phyloP scores from a whole-genome alignment of 495 filamentous ascomycete species.

The Aspergillus panamensis region DNA sequence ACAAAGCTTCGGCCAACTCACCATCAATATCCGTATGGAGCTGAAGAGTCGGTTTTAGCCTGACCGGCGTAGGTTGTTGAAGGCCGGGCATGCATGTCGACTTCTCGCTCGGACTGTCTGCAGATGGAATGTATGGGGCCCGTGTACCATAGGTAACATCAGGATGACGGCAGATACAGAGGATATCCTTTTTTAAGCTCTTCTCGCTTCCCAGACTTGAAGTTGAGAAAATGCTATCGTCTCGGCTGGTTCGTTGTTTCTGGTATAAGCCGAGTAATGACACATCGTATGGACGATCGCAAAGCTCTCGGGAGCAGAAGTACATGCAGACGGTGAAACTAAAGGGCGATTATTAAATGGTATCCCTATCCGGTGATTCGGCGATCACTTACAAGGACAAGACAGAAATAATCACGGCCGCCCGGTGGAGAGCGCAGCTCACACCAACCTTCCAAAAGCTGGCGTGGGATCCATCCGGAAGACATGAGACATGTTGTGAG shows the following conservation, averaged over 20 bases:
- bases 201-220: conserved; percentile 43
- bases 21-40: conserved; percentile 32
- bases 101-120: conserved; percentile 28
- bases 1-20: conserved; percentile 29
- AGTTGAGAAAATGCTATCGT: conserved; percentile 38
- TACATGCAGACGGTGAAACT: conserved; percentile 40
- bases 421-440: conserved; percentile 43
- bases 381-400: conserved; percentile 35
- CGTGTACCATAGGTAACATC: conserved; percentile 29
- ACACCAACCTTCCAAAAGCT: conserved; percentile 40
- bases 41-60: conserved; percentile 32
- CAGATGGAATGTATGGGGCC: conserved; percentile 31
- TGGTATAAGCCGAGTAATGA: conserved; percentile 42
- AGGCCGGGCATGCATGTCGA: conserved; percentile 33
- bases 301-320: conserved; percentile 42
- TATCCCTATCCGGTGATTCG: not conserved
- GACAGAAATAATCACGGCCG: conserved; percentile 35
- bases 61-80: conserved; percentile 33
- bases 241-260: conserved; percentile 19
- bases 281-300: conserved; percentile 41
- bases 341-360: conserved; percentile 12
- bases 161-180: conserved; percentile 40
- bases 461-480: conserved; percentile 26
- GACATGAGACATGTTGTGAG: conserved; percentile 39
- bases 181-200: conserved; percentile 41